Evolutionary conservation across 1,139 yeast genomes (phyloP), one percentile per base, ranked within the genome.

Genomic region (Lodderomyces beijingensis): DNA sequence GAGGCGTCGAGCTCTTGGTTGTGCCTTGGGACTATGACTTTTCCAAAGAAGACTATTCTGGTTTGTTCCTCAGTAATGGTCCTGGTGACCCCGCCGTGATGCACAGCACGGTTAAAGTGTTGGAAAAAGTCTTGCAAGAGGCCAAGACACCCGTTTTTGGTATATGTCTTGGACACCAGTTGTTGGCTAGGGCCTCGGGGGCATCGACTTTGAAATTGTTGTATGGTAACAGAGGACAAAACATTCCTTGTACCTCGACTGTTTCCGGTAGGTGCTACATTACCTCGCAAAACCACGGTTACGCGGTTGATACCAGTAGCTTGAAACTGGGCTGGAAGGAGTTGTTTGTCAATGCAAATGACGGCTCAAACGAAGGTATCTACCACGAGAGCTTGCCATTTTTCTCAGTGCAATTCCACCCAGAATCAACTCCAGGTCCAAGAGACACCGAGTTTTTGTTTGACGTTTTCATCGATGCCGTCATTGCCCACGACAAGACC

Each of bases 161-260:
- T 77, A 93, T 93, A 57, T 93, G 99, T 78, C 73, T 91, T 51
- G 99, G 99, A 62, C 99, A 93, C 65, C 99, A 93, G 70, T 77
- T 93, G 56, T 67, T 93, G 57, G 96, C 98, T 30, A 77, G 95
- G 64, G 96, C 99, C 35, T 65, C 91, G 39, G 99, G 98, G 54
- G 97, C 97, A 37, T 70, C 83, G 14, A 91, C 99, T 37, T 51
- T 77, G 54, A 93, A 93, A 65, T 70, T 93, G 69, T 89, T 89
- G 68, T 93, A 87, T 53, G 99, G 99, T 81, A 93, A 93, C 74
- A 89, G 99, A 75, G 99, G 97, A 56, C 99, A 93, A 70, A 93
- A 93, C 62, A 93, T 93, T 49, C 99, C 99, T 44, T 89, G 96
- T 70, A 87, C 96, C 38, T 86, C 95, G 35, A 72, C 91, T 42